Base-by-base conservation (phyloP, 2,329 filamentous ascomycete genomes). In the Rosellinia necatrix region DNA sequence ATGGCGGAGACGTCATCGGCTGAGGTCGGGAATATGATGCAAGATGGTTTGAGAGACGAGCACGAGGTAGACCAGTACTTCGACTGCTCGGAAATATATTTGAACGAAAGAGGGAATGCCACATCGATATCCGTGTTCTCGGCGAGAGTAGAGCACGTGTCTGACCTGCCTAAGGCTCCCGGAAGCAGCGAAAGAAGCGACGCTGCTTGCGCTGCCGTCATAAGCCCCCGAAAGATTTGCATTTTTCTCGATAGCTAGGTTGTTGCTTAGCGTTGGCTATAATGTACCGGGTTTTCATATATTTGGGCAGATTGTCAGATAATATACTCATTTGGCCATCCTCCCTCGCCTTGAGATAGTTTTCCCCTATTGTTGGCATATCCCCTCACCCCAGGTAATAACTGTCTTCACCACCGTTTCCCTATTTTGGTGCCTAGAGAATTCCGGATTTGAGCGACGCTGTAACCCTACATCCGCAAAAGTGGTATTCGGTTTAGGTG, bases 1-100 rank as follows among this genome's bases (percentile, higher is more conserved):
- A 82, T 75, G 9, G 74, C 71, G 0, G 81, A 74, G 22, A 86
- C 80, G 62, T 86, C 80, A 7, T 75, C 69, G 1, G 77, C 75
- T 30, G 73, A 79, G n/a, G 71, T 73, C 2, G 81, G 80, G 40
- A 76, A 76, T 32, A 80, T 70, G 44, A 78, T 77, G 56, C 78
- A 81, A 40, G 71, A 72, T 5, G 78, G 78, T 35, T 70, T 68
- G 19, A 79, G 67, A 30, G 75, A 69, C 9, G 72, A 69, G 46
- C 76, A 78, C 21, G 75, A 72, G 1, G 71, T 71, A 1, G 78
- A 80, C 76, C 77, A 79, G 66, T 80, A 79, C 4, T 77, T 68
- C 4, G 62, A 65, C 61, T 77, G 67, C 48, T 78, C 76, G 2
- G 52, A 43, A 13, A 68, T 64, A 53, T 79, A 80, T 6, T 64